Percentiles rank a stretch among this genome's conserved stretches.
phyloP scores from a whole-genome alignment of 23 red algal genomes.

The Gracilaria gracilis region DNA sequence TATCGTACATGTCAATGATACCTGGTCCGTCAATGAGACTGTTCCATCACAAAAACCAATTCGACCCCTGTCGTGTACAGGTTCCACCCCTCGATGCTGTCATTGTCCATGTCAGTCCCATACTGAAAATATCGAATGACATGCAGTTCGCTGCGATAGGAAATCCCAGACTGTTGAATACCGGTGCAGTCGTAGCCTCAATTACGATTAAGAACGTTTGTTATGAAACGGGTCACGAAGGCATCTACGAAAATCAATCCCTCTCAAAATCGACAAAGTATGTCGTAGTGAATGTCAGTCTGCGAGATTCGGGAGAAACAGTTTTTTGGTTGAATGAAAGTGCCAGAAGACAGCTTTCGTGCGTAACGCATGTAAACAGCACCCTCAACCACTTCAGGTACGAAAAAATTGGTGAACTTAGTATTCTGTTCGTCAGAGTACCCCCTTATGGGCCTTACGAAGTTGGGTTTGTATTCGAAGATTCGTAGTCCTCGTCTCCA shows the following conservation, averaged over 20 bases:
- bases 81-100: constrained; percentile 18
- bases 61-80: constrained; percentile 1
- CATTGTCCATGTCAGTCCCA: constrained; percentile 52
- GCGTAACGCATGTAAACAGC: neutral
- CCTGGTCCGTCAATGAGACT: neutral
- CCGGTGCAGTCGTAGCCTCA: constrained; percentile 29
- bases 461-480: constrained; percentile 27
- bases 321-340: constrained; percentile 33
- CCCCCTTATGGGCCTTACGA: neutral
- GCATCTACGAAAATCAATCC: neutral
- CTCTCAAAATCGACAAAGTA: neutral
- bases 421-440: constrained; percentile 9
- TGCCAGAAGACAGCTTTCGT: neutral
- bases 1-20: constrained; percentile 21
- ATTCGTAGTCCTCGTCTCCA: neutral
- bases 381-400: neutral
- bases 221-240: neutral
- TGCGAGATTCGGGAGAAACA: constrained; percentile 19
- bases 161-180: constrained; percentile 43
- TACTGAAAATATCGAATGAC: constrained; percentile 12
- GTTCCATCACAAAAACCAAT: constrained; percentile 17
- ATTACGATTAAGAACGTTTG: constrained; percentile 15
- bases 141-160: constrained; percentile 37
- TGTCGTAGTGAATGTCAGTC: neutral
- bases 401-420: neutral